Conservation (phyloP, 768 basidiomycete species). For the Naematelia encephala region DNA sequence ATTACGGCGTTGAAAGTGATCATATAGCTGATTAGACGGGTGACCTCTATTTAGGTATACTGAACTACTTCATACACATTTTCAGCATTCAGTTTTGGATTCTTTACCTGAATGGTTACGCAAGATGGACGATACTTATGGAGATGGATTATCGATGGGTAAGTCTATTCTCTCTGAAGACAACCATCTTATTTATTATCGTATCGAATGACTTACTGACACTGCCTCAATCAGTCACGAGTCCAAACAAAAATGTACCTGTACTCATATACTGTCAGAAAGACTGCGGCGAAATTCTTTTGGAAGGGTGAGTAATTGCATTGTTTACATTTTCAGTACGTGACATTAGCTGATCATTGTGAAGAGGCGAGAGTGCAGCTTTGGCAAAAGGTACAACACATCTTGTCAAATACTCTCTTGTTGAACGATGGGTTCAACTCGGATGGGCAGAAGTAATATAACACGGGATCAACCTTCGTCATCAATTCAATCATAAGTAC, state of each 20-base stretch:
- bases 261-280: conserved; percentile 78
- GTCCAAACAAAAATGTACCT: conserved; percentile 70
- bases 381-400: conserved; percentile 80
- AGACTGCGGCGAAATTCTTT: conserved; percentile 56
- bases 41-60: conserved; percentile 63
- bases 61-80: conserved; percentile 70
- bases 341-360: background rate
- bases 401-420: conserved; percentile 68
- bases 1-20: too few relatives aligned
- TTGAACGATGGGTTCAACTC: conserved; percentile 56
- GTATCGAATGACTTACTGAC: background rate
- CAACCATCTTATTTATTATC: background rate
- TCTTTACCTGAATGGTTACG: conserved; percentile 73
- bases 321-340: too few relatives aligned
- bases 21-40: too few relatives aligned
- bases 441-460: conserved; percentile 49
- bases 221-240: conserved; percentile 58
- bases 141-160: conserved; percentile 66
- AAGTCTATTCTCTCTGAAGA: conserved; percentile 14
- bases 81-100: conserved; percentile 74
- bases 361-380: conserved; percentile 64
- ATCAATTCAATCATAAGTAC: background rate
- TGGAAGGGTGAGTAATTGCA: conserved; percentile 51
- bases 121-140: conserved; percentile 70
- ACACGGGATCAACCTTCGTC: too few relatives aligned